Base-by-base conservation (phyloP, 2,329 filamentous ascomycete species). In the Colletotrichum somersetense region DNA sequence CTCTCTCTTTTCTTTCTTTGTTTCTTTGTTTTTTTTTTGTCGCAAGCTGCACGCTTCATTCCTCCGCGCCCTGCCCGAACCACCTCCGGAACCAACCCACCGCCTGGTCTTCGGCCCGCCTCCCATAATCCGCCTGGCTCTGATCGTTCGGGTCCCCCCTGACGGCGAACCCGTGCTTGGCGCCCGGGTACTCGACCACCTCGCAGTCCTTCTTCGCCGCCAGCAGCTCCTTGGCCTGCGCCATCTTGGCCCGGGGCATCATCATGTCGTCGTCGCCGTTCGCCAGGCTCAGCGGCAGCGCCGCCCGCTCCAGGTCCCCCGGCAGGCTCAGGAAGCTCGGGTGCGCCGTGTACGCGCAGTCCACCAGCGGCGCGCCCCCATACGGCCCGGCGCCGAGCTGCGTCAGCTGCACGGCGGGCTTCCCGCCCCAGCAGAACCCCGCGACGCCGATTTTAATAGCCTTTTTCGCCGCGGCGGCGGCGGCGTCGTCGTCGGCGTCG, bases 381-480 rank as follows among this genome's bases (percentile, higher is more conserved):
- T 79, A 75, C 40, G 73, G 74, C 52, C 73, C 73, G 16, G 53
- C 42, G 23, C 58, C 40, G 30, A 42, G 59, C 23, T 72, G 69
- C 11, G 44, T 20, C 4, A 91, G 83, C n/a, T 84, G 77, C 11
- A 89, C 77, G 2, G 83, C 80, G 74, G 90, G 85, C 73, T 87
- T 87, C 33, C 88, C 90, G 33, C 89, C 89, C 89, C 89, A 91
- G 81, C 89, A 91, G 80, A 89, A 91, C 0, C 89, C 90, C 0
- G 87, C 87, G 0, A 83, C 86, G 30, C 85, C 88, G 57, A 91
- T 79, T 20, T 79, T 78, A 8, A 81, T 75, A 0, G 30, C 20
- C 35, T 59, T 71, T 3, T 20, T 18, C 3, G 56, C 42, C 7
- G 66, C 11, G 16, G 40, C 40, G 40, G 16, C 16, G 40, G 1